Conservation (phyloP, 164 flowering plant species). For the Sedum album region DNA sequence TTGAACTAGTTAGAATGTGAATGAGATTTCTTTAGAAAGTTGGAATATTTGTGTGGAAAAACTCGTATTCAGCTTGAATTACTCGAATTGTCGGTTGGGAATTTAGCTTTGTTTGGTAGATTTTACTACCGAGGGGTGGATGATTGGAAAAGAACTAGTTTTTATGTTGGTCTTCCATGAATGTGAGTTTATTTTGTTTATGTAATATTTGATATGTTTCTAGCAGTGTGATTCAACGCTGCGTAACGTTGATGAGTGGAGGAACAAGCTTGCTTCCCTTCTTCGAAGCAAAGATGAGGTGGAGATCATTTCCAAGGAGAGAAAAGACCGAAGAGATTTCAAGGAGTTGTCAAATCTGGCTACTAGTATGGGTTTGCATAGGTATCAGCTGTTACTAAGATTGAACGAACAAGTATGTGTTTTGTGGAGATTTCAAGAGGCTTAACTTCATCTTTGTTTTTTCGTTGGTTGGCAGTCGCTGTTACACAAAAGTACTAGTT, state of each 20-base stretch:
- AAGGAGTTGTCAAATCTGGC: not conserved
- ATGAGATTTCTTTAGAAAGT: no score
- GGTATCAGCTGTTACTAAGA: not conserved
- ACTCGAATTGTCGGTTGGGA: not conserved
- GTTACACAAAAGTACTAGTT: slow-evolving; percentile 1
- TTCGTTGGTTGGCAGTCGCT: not conserved
- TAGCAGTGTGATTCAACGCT: slow-evolving; percentile 2
- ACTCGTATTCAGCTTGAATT: no score
- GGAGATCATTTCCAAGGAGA: slow-evolving; percentile 1
- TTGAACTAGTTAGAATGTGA: no score
- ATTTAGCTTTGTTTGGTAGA: not conserved
- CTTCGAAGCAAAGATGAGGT: not conserved
- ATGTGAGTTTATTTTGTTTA: no score
- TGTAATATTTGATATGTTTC: not conserved
- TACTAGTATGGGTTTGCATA: slow-evolving; percentile 1
- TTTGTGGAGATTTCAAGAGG: not conserved
- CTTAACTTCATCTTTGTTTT: not conserved
- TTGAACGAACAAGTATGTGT: not conserved
- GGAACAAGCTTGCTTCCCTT: not conserved
- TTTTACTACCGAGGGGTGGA: no score
- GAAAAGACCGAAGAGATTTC: slow-evolving; percentile 6
- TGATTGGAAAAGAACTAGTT: no score
- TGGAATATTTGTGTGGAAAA: no score
- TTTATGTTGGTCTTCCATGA: no score
- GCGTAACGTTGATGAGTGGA: not conserved